Percentiles rank a stretch among this genome's conserved stretches.
Conservation (phyloP, 345 rosid species). For the Eucalyptus rudis region DNA sequence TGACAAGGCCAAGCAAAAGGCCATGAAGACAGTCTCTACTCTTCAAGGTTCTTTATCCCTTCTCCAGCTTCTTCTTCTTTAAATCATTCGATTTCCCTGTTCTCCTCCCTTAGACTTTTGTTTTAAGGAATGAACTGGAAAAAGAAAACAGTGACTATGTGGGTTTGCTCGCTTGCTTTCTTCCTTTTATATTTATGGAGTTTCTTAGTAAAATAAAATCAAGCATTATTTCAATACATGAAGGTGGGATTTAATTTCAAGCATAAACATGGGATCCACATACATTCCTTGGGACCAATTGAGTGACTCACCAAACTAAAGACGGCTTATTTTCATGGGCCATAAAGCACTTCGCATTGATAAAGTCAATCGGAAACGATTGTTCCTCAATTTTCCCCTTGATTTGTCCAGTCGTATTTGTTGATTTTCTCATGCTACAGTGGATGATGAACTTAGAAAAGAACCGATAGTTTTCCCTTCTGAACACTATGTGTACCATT, state of each 20-base stretch:
- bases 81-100: background rate
- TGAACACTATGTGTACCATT: background rate
- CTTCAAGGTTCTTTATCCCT: slow-evolving; percentile 42
- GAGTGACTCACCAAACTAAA: background rate
- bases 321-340: background rate
- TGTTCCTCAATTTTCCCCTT: background rate
- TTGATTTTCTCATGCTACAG: background rate
- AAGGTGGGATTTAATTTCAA: background rate
- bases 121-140: background rate
- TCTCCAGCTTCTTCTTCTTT: background rate
- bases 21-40: slow-evolving; percentile 70
- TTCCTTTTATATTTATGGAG: background rate
- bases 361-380: background rate
- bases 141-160: background rate
- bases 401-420: background rate
- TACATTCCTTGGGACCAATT: background rate
- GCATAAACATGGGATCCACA: background rate
- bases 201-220: background rate
- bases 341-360: background rate
- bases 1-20: slow-evolving; percentile 83
- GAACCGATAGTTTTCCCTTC: background rate
- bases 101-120: background rate
- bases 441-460: background rate
- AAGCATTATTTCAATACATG: background rate
- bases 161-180: background rate